Base-by-base conservation (phyloP, 148 eudicot species). In the Rhododendron mucronatum region DNA sequence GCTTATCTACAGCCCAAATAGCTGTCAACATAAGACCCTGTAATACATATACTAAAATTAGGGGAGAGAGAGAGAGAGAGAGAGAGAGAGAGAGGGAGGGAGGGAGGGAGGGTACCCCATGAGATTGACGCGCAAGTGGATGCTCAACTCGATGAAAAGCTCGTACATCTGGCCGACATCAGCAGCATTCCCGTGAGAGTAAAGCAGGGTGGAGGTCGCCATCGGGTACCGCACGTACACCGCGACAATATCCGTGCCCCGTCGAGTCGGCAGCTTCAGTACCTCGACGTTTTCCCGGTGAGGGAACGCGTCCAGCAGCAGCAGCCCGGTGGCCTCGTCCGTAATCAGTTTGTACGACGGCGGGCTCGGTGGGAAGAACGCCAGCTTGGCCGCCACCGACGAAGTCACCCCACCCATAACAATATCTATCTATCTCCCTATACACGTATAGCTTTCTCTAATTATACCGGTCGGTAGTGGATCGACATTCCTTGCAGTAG, bases 81-180 rank as follows among this genome's bases (percentile, higher is more conserved):
- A 73, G 71, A 75, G 65, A 78, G 55, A 84, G 50, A 33, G 55
- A 55, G 80, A 14, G 51, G 48, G n/a, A n/a, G n/a, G n/a, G 80
- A 35, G 33, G 50, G 73, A 47, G 71, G 33, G 15, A 73, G 71
- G 69, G 69, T 92, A 96, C 98, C 99, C 98, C 90, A 96, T 55
- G 74, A 96, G 90, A 91, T 96, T 96, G 83, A 94, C 91, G 78
- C 91, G 91, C 92, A 96, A 91, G 74, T 95, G 98, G 65, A 95
- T 94, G 85, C 98, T 95, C 87, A 95, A 87, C 90, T 96, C 98
- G 45, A 94, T 78, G 79, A 96, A 95, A 47, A 96, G 95, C 91
- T 96, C 99, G 86, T 96, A 95, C 98, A 96, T 95, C 94, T 96
- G 99, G 6, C 99, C 99, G 76, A 96, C 90, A 91, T 96, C 99